Conservation (phyloP, 306 rosid genomes). For the Calophaca sinica region DNA sequence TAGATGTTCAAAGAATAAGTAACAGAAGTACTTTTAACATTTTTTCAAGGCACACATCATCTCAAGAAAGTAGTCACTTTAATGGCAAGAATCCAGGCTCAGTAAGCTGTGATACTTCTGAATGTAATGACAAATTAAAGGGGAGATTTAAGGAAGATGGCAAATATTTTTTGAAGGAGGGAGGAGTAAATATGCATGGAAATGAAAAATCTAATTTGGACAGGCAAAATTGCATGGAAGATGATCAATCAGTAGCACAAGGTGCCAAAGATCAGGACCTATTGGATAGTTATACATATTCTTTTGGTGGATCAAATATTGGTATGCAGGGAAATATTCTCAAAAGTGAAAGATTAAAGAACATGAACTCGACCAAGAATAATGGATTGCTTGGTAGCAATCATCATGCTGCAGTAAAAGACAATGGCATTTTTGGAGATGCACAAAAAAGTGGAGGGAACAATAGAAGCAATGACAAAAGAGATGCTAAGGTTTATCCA, state of each 20-base stretch:
- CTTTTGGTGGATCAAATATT: slow-evolving; percentile 43
- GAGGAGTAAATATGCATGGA: slow-evolving; percentile 45
- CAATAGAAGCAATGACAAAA: slow-evolving; percentile 58
- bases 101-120: slow-evolving; percentile 20
- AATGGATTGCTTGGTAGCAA: slow-evolving; percentile 49
- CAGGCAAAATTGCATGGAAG: slow-evolving; percentile 50
- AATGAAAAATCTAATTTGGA: slow-evolving; percentile 45
- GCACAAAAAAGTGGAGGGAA: slow-evolving; percentile 51
- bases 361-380: slow-evolving; percentile 59
- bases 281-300: slow-evolving; percentile 39
- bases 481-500: slow-evolving; percentile 73
- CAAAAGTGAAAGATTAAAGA: slow-evolving; percentile 62
- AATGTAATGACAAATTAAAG: slow-evolving; percentile 29
- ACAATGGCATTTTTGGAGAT: slow-evolving; percentile 54
- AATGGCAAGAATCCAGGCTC: slow-evolving; percentile 37
- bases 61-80: slow-evolving; percentile 13
- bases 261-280: slow-evolving; percentile 49
- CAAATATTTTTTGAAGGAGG: slow-evolving; percentile 44
- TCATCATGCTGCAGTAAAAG: slow-evolving; percentile 55
- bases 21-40: slow-evolving; percentile 7
- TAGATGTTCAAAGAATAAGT: slow-evolving; percentile 41
- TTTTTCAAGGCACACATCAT: slow-evolving; percentile 27
- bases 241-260: slow-evolving; percentile 43
- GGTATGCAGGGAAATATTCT: slow-evolving; percentile 49
- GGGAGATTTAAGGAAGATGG: slow-evolving; percentile 46